Percentiles rank a stretch among this genome's conserved stretches.
Evolutionary conservation across 2,329 filamentous ascomycete genomes (phyloP).

Genomic region (Amauroascus verrucosus): DNA sequence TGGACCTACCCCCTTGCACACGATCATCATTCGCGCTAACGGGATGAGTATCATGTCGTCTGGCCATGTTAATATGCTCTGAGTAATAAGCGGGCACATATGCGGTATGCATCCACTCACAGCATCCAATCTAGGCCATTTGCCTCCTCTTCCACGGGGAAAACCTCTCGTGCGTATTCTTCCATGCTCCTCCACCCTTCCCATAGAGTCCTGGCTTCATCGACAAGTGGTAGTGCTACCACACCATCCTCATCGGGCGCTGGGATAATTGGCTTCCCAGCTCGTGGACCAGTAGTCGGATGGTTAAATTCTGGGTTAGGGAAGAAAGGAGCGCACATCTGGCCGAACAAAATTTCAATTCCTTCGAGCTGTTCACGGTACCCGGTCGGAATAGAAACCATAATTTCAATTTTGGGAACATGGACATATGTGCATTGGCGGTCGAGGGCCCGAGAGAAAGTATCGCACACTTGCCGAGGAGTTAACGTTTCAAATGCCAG

Average conservation of each 20-base stretch:
- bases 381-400: constrained; percentile 73
- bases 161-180: constrained; percentile 90
- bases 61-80: background rate
- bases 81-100: background rate
- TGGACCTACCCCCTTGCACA: background rate
- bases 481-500: constrained; percentile 84
- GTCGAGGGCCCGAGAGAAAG: constrained; percentile 68
- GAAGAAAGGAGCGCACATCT: constrained; percentile 52
- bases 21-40: background rate
- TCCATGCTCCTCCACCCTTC: constrained; percentile 82
- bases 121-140: constrained; percentile 92
- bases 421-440: constrained; percentile 68
- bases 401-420: constrained; percentile 64
- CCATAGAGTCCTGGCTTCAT: constrained; percentile 73
- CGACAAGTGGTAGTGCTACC: constrained; percentile 57
- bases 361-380: constrained; percentile 78
- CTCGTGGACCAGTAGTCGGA: constrained; percentile 27
- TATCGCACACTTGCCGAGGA: constrained; percentile 68
- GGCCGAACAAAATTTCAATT: constrained; percentile 50
- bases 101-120: constrained; percentile 16
- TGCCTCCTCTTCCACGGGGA: constrained; percentile 85
- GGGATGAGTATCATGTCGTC: background rate
- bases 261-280: constrained; percentile 24
- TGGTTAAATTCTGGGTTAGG: constrained; percentile 47
- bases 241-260: constrained; percentile 27